Base-by-base conservation (phyloP, 306 rosid genomes). In the Rubus parviflorus region DNA sequence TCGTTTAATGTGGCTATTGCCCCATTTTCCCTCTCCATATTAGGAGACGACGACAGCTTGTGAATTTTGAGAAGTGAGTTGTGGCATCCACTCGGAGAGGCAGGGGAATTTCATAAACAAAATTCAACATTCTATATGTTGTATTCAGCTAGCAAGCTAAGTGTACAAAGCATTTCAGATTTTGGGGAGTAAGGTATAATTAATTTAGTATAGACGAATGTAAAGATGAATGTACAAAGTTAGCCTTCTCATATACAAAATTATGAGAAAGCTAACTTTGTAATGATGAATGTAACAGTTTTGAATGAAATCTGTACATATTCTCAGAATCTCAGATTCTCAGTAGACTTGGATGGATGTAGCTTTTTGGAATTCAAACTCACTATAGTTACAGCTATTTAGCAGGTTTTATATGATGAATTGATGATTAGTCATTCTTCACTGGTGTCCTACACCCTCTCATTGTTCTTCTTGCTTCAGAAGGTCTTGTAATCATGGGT, bases 1-100 rank as follows among this genome's bases (percentile, higher is more conserved):
- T 37, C 89, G 37, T 88, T 88, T 67, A 86, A 86, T 20, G 89
- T 83, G 69, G 85, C 85, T 20, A 84, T 88, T 75, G 89, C 92
- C 16, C 92, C 92, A 17, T 88, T 88, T 81, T 77, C 88, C 46
- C 88, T 88, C 60, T 82, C 84, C 8, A 75, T 78, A 62, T 64
- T 86, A 40, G 92, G 86, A 67, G 92, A 86, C 35, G 86, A 80
- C n/a, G 85, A 83, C 16, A 37, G 45, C 49, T 74, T 88, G 37
- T 88, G 75, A 88, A 37, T 70, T 88, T 25, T 86, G 74, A 86
- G 58, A 75, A 58, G 71, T 68, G 80, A 68, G 13, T 15, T 22
- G 37, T 43, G 35, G 35, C 46, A 42, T 68, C 68, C 38, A 47
- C 38, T 41, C 1, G 25, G 72, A 23, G 54, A 35, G 63, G 30